These are phyloP conservation scores for Trichophyton mentagrophytes DNA, from an alignment of 2,329 filamentous ascomycete species.

Conservation along the genomic window DNA sequence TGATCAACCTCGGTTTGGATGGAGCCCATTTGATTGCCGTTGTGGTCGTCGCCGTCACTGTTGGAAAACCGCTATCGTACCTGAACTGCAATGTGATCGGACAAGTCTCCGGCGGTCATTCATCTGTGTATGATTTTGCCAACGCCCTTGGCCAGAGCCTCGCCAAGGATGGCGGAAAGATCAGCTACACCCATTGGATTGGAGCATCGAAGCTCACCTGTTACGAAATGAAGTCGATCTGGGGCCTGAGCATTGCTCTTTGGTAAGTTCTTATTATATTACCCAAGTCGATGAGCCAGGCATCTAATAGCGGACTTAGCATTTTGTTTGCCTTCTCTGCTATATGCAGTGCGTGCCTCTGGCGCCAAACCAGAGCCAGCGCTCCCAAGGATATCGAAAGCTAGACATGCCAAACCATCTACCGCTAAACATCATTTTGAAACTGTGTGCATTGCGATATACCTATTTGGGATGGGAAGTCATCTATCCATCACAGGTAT, in stretches of 20 bases:
- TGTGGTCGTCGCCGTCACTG: constrained; percentile 60
- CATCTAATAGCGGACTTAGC: constrained; percentile 23
- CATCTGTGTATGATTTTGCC: constrained; percentile 43
- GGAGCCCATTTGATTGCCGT: constrained; percentile 59
- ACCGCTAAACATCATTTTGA: neutral
- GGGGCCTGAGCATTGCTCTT: constrained; percentile 71
- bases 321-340: constrained; percentile 55
- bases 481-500: neutral
- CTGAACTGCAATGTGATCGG: constrained; percentile 54
- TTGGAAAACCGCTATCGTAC: constrained; percentile 70
- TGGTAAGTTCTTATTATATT: constrained; percentile 37
- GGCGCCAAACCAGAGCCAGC: constrained; percentile 43
- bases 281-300: neutral
- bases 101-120: constrained; percentile 33
- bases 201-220: constrained; percentile 55
- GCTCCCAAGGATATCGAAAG: neutral
- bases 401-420: neutral
- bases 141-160: constrained; percentile 41
- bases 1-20: constrained; percentile 56
- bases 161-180: constrained; percentile 36
- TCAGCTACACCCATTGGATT: constrained; percentile 44
- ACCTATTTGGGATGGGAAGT: neutral
- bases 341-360: constrained; percentile 47
- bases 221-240: constrained; percentile 73
- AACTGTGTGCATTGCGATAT: neutral